Conservation (phyloP, 2,329 filamentous ascomycete genomes). For the Ophiostoma perfectum region DNA sequence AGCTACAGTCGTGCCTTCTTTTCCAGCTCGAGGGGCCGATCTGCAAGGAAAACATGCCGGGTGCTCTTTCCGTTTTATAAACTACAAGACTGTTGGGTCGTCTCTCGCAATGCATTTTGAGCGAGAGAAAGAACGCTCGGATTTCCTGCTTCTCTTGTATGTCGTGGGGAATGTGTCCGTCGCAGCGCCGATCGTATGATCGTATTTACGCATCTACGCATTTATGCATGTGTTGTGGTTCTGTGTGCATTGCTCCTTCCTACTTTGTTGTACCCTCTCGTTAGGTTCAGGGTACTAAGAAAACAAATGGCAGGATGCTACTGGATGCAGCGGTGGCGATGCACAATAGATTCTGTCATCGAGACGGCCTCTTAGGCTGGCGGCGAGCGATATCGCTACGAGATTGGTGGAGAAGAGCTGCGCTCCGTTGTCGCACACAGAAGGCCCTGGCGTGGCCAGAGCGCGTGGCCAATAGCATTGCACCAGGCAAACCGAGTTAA, state of each 20-base stretch:
- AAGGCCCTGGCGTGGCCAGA: background rate
- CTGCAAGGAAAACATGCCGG: background rate
- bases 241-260: background rate
- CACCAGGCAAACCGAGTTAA: background rate
- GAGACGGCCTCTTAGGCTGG: background rate
- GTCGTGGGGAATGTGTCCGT: slow-evolving; percentile 1
- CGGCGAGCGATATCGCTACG: slow-evolving; percentile 23
- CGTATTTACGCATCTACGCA: slow-evolving; percentile 17
- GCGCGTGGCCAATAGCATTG: background rate
- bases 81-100: background rate
- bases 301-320: slow-evolving; percentile 1
- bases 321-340: slow-evolving; percentile 10
- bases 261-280: background rate
- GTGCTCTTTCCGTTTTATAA: background rate
- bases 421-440: slow-evolving; percentile 23
- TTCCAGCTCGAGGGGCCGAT: background rate
- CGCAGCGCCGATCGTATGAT: slow-evolving; percentile 14
- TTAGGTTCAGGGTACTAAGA: background rate
- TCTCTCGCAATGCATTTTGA: background rate
- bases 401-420: slow-evolving; percentile 18
- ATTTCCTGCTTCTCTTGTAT: background rate
- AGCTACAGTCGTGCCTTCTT: slow-evolving; percentile 3
- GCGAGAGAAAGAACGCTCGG: background rate
- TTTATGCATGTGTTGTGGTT: too few species aligned
- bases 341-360: slow-evolving; percentile 11